Evolutionary conservation across 2,329 filamentous ascomycete species (phyloP).

Genomic region (Microsporum audouinii): DNA sequence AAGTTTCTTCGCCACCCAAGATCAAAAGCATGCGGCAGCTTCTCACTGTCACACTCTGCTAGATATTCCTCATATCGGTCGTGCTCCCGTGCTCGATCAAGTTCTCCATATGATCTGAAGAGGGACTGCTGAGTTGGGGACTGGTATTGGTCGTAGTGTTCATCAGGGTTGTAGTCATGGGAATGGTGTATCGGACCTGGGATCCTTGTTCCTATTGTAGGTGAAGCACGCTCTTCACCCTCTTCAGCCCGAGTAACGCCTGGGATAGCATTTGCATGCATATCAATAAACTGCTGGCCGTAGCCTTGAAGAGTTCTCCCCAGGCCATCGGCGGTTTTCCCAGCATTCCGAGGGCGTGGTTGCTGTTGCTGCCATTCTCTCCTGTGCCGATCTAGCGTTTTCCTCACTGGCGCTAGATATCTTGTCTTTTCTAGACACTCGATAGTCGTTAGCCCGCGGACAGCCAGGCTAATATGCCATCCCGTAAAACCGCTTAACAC

Average conservation of each 20-base stretch:
- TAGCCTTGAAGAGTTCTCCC: constrained; percentile 44
- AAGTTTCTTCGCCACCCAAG: constrained; percentile 74
- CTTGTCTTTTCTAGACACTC: constrained; percentile 93
- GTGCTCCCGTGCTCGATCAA: constrained; percentile 54
- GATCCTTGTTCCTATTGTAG: constrained; percentile 14
- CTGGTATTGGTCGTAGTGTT: constrained; percentile 18
- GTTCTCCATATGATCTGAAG: constrained; percentile 39
- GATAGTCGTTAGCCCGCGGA: constrained; percentile 78
- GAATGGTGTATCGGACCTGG: neutral
- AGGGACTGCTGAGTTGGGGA: constrained; percentile 37
- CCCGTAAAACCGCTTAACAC: constrained; percentile 79
- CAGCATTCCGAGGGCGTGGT: constrained; percentile 9
- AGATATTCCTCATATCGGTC: constrained; percentile 69
- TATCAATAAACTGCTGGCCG: constrained; percentile 65
- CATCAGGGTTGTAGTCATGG: constrained; percentile 12
- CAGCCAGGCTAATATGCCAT: constrained; percentile 80
- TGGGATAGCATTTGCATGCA: constrained; percentile 69
- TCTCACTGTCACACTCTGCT: constrained; percentile 77
- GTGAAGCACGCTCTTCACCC: constrained; percentile 51
- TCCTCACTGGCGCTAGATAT: constrained; percentile 71
- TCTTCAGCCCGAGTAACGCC: constrained; percentile 72
- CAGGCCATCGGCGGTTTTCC: constrained; percentile 25
- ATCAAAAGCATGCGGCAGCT: constrained; percentile 87
- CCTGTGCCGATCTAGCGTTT: constrained; percentile 55
- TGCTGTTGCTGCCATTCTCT: constrained; percentile 31